These are phyloP conservation scores for Cercospora zeina DNA, from an alignment of 2,329 filamentous ascomycete genomes.

Conservation along the genomic window DNA sequence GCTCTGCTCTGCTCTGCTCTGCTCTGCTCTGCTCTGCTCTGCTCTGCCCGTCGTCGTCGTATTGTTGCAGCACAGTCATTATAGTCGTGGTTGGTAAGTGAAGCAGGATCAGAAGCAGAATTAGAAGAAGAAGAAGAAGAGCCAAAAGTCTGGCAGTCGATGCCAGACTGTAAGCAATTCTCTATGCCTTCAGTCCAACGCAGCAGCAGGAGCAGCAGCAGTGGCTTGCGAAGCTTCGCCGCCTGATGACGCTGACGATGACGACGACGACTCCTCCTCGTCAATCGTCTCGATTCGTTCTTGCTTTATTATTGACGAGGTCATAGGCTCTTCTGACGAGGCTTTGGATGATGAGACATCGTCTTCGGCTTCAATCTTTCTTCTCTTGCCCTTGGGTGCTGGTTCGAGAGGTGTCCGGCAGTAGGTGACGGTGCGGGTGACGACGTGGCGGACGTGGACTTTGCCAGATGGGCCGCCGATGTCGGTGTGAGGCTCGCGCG, in stretches of 20 bases:
- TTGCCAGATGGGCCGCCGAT: conserved; percentile 44
- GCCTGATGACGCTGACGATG: conserved; percentile 8
- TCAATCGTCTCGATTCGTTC: conserved; percentile 28
- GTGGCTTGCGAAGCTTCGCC: conserved; percentile 15
- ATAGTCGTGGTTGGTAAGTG: conserved; percentile 10
- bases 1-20: not conserved
- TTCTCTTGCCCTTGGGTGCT: conserved; percentile 87
- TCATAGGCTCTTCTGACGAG: conserved; percentile 22
- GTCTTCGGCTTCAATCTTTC: conserved; percentile 60
- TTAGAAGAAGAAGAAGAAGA: conserved; percentile 1
- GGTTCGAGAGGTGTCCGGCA: conserved; percentile 73
- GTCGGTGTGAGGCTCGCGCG: conserved; percentile 61
- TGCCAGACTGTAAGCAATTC: not conserved
- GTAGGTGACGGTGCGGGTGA: conserved; percentile 92
- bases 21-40: not conserved
- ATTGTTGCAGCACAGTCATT: conserved; percentile 3
- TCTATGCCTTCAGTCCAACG: not conserved
- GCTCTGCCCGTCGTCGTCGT: not conserved
- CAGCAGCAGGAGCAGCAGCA: not conserved
- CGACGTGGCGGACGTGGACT: conserved; percentile 78
- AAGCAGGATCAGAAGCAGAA: not conserved
- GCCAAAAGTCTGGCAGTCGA: not conserved
- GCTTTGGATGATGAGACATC: conserved; percentile 24
- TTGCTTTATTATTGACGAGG: conserved; percentile 27
- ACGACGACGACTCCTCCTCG: not conserved